Evolutionary conservation across 1,284 basidiomycete genomes (phyloP), one percentile per base, ranked within the genome.

Genomic region (Xerocomus cyaneibrunnescens): DNA sequence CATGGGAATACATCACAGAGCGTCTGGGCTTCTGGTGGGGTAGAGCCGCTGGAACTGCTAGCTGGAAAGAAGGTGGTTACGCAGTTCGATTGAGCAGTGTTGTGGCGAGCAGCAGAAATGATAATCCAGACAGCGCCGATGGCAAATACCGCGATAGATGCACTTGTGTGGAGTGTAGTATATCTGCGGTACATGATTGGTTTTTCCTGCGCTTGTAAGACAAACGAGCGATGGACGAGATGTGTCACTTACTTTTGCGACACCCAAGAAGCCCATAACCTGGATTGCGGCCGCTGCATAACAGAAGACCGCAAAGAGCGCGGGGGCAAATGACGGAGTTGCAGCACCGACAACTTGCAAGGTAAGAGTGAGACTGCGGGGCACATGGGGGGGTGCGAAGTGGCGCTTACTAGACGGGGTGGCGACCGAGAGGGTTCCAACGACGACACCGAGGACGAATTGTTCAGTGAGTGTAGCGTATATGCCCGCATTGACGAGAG

Each of bases 1-100:
- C 92, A 96, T 7, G 92, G 78, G 65, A 96, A 94, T 48, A 94
- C 87, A 45, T 86, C 77, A 72, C 94, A 96, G 16, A 96, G 75
- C 1, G 79, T 83, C 41, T 84, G 69, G 8, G 81, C 85, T 68
- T 89, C 81, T 32, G 75, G 71, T 38, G 75, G 68, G 3, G 72
- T 73, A 12, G 69, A 57, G 39, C 67, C 51, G 13, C 49, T 51
- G 31, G 70, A 65, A 12, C 74, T 71, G 23, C 69, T 58, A 50
- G 57, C 61, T 19, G 62, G 57, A 60, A 85, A 89, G 74, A 85
- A 91, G 45, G 80, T 73, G 5, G 65, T 62, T 54, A 86, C 70
- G 68, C 94, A 97, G 7, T 77, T 75, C 0, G 75, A 61, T 59
- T 89, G 77, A 6, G 92, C 91, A 5, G 77, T 78, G 21, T 74